Percentiles rank a stretch among this genome's conserved stretches.
These are phyloP conservation scores for Hymenoscyphus infarciens DNA, from an alignment of 2,329 filamentous ascomycete species.

Conservation along the genomic window DNA sequence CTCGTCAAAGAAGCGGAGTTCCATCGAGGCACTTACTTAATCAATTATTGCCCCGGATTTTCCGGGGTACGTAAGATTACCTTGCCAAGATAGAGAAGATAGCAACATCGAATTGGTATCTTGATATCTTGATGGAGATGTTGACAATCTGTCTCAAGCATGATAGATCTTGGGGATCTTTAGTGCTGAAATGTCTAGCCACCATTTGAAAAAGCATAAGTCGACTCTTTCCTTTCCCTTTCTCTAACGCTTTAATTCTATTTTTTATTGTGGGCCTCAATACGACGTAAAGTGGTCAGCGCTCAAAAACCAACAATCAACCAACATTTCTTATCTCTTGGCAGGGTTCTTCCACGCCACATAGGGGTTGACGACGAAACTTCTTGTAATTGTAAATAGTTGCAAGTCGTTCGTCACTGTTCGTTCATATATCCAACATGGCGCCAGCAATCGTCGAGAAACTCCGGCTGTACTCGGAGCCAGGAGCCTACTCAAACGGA, in stretches of 20 bases:
- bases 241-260: not conserved
- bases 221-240: not conserved
- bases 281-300: not conserved
- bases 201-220: not conserved
- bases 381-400: not conserved
- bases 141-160: not conserved
- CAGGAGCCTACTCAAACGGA: conserved; percentile 19
- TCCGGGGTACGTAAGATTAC: not conserved
- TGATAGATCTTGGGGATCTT: not conserved
- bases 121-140: conserved; percentile 1
- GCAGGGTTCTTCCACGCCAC: not conserved
- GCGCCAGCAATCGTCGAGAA: conserved; percentile 16
- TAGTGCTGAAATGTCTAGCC: not conserved
- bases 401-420: not conserved
- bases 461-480: conserved; percentile 20
- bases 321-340: not conserved
- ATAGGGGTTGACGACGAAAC: not conserved
- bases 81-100: not conserved
- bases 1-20: not conserved
- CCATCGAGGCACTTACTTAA: not conserved
- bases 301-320: not conserved
- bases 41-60: not conserved
- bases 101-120: conserved; percentile 1
- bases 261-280: not conserved
- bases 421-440: conserved; percentile 10